Evolutionary conservation across 2,329 filamentous ascomycete genomes (phyloP), one percentile per base, ranked within the genome.

Genomic region (Stemphylium beticola): DNA sequence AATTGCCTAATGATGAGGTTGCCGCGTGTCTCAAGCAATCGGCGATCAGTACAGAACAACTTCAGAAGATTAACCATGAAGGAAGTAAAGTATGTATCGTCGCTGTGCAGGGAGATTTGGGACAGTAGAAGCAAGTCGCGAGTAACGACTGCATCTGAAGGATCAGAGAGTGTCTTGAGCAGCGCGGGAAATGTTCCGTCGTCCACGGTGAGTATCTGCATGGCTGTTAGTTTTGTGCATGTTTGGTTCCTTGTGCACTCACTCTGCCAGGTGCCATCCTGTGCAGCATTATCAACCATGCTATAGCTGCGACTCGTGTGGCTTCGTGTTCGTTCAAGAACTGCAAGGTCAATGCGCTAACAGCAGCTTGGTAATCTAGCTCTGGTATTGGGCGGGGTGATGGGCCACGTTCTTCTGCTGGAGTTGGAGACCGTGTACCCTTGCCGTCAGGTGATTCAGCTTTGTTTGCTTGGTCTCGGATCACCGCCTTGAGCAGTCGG

Each of bases 61-160:
- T 97, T 95, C 38, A 99, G 80, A 9, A 99, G 81, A 71, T 96
- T 96, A 57, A 97, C 90, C 95, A 99, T 99, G 74, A 99, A 99
- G 20, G 93, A 96, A 1, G 91, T 89, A 72, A 99, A 99, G 76
- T 98, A 98, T 61, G 93, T 92, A 70, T 99, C 95, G 68, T 98
- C 95, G 71, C 92, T 98, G 66, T 97, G 96, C 61, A 90, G 87
- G 2, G 93, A 98, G 49, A 99, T 98, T 65, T 99, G 95, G 0
- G 93, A 98, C 2, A 99, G 82, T 14, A 99, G 82, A 60, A 98
- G 91, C 26, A 99, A 78, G 73, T 99, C 95, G 66, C 95, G 91
- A 4, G 92, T 98, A 1, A 99, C 96, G 6, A 99, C 95, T 15
- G 92, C 91, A 73, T 99, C 95, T 7, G 93, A 91, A 7, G 93